Evolutionary conservation across 2,329 filamentous ascomycete species (phyloP), one percentile per base, ranked within the genome.

Genomic region (Beauveria scarabaeidicola): DNA sequence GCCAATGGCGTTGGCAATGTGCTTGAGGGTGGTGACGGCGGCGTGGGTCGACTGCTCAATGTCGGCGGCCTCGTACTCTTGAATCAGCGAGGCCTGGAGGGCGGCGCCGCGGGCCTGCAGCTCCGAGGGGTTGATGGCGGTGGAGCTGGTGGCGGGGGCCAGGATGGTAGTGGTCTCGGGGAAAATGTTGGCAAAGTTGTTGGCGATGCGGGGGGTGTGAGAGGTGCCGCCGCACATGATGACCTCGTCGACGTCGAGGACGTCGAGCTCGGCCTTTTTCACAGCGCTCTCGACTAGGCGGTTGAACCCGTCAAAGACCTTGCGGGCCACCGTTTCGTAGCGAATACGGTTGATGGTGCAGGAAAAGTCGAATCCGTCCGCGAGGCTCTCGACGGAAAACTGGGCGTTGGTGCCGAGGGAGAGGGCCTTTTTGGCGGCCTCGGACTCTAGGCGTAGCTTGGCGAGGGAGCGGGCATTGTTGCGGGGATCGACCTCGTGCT

Each of bases 41-140:
- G 94, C 88, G 79, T 99, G 93, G 52, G 91, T 96, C 63, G 90
- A 96, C 81, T 97, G 92, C 72, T 95, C 90, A 67, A 99, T 95
- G 71, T 97, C 93, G 65, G 91, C 87, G 66, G 85, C 82, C 68
- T 99, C 94, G 75, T 96, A 99, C 74, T 96, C 93, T 74, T 92
- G 87, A 73, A 99, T 91, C 64, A 99, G 80, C 62, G 88, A 95
- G 41, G 94, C 94, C 77, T 99, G 94, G 68, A 99, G 91, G 36
- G 94, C 93, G 62, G 94, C 94, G 70, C 94, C 94, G 64, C 94
- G 87, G 63, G 90, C 89, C 68, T 88, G 81, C 59, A 97, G 82
- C 78, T 97, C 93, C 3, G 91, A 94, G 64, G 94, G 94, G 83
- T 97, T 97, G 77, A 97, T 86, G 63, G 93, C 89, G 27, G 80